phyloP scores from a whole-genome alignment of 352 stramenopile genomes.

The Globisporangium middletonii region DNA sequence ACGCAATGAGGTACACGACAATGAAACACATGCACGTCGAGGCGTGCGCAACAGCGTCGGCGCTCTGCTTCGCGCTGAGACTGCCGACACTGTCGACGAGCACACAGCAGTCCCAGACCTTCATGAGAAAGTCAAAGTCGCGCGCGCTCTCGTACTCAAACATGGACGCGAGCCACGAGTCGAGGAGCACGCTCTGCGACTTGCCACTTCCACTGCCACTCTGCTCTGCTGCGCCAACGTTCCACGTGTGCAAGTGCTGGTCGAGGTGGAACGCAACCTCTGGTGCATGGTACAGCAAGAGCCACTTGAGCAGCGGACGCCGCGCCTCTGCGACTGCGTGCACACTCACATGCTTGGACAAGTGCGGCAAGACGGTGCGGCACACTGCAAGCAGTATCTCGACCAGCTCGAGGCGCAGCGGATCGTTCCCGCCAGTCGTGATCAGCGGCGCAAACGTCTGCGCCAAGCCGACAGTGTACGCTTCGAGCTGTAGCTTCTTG shows the following conservation, averaged over 20 bases:
- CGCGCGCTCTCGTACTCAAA: conserved; percentile 50
- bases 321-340: conserved; percentile 25
- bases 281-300: conserved; percentile 74
- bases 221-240: conserved; percentile 17
- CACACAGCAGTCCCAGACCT: conserved; percentile 70
- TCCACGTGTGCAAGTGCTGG: conserved; percentile 68
- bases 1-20: conserved; percentile 33
- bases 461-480: conserved; percentile 39
- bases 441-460: conserved; percentile 55
- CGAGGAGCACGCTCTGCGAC: conserved; percentile 30
- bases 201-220: conserved; percentile 1
- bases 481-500: conserved; percentile 47
- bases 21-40: conserved; percentile 47
- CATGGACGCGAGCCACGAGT: conserved; percentile 72
- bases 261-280: conserved; percentile 68
- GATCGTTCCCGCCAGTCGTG: conserved; percentile 55
- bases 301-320: conserved; percentile 50
- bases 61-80: neutral
- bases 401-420: conserved; percentile 54
- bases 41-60: conserved; percentile 11
- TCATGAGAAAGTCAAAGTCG: conserved; percentile 48
- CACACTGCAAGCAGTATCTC: conserved; percentile 41
- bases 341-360: conserved; percentile 27
- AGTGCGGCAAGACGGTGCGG: conserved; percentile 41
- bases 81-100: conserved; percentile 22